Base-by-base conservation (phyloP, 192 early-diverging fungal species). In the Dimargaris xerosporica region DNA sequence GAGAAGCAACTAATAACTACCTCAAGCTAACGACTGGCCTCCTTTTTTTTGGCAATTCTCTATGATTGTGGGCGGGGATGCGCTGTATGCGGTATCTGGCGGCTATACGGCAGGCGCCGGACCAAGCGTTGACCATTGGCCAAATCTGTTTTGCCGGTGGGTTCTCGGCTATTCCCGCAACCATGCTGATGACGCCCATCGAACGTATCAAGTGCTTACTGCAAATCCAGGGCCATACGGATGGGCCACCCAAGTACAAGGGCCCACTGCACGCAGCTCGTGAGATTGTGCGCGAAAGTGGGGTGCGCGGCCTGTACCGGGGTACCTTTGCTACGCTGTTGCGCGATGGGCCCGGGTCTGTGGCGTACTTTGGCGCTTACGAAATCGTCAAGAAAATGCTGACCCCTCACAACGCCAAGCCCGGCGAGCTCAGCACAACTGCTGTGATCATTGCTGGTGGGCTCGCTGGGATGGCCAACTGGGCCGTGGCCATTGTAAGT, bases 381-480 rank as follows among this genome's bases (percentile, higher is more conserved):
- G 96, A 99, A 72, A 60, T 90, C 39, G 74, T 93, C 71, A 91
- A 91, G 73, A 73, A 75, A 61, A 25, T 64, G 12, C 75, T 91
- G 54, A 87, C 82, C 45, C 81, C 78, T 62, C 74, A 65, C 45
- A 81, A 80, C 54, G 71, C 81, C 64, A 82, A 78, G 59, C 81
- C 88, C 64, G 78, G 85, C 68, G 79, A 90, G 26, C 74, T 96
- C 63, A 88, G 83, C 53, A 75, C 86, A 23, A 75, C 82, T n/a
- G 81, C 93, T 19, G 84, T 91, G 52, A 71, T 99, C 48, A 89
- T 93, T 62, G 89, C 96, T 51, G 96, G 96, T 73, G 96, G 95
- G 78, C 90, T 95, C 78, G 93, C 96, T 63, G 93, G 93, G 74
- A 91, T 98, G 69, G 89, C 90, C 65, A 99, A 93, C 91, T 99